Conservation (phyloP, 1,284 basidiomycete genomes). For the Ustilago crameri region DNA sequence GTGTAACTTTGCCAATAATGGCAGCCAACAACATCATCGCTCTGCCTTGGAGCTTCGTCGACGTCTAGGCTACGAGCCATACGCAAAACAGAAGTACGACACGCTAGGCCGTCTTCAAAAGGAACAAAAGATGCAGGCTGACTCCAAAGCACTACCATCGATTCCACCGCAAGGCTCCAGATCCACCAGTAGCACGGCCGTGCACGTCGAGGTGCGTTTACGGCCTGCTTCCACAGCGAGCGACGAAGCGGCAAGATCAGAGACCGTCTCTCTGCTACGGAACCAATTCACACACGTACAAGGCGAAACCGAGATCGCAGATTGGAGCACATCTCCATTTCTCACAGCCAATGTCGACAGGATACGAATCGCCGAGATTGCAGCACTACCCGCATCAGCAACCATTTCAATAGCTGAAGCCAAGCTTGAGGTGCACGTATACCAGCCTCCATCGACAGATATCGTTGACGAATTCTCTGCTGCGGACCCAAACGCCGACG, state of each 20-base stretch:
- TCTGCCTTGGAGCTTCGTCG: too few relatives aligned
- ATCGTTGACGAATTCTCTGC: slow-evolving; percentile 82
- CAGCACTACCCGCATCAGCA: slow-evolving; percentile 6
- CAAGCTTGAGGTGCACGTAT: slow-evolving; percentile 77
- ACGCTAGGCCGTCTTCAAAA: too few relatives aligned
- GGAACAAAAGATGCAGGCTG: slow-evolving; percentile 16
- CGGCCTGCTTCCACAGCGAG: slow-evolving; percentile 25
- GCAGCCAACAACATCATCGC: too few relatives aligned
- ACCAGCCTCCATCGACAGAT: slow-evolving; percentile 79
- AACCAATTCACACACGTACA: slow-evolving; percentile 68
- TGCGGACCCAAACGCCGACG: slow-evolving; percentile 72
- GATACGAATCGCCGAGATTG: slow-evolving; percentile 77
- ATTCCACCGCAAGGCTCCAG: slow-evolving; percentile 1
- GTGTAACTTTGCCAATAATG: background rate
- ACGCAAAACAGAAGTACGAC: background rate
- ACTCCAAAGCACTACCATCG: slow-evolving; percentile 7
- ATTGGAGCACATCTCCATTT: slow-evolving; percentile 75
- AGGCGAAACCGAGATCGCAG: slow-evolving; percentile 76
- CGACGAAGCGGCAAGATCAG: slow-evolving; percentile 15
- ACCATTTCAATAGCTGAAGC: slow-evolving; percentile 38
- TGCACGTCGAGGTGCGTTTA: slow-evolving; percentile 41
- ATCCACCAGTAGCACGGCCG: slow-evolving; percentile 9
- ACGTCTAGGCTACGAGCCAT: background rate
- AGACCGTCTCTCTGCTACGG: slow-evolving; percentile 16
- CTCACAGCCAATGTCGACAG: slow-evolving; percentile 80